Evolutionary conservation across 768 basidiomycete genomes (phyloP).

Genomic region (Leccinum sublutescens): DNA sequence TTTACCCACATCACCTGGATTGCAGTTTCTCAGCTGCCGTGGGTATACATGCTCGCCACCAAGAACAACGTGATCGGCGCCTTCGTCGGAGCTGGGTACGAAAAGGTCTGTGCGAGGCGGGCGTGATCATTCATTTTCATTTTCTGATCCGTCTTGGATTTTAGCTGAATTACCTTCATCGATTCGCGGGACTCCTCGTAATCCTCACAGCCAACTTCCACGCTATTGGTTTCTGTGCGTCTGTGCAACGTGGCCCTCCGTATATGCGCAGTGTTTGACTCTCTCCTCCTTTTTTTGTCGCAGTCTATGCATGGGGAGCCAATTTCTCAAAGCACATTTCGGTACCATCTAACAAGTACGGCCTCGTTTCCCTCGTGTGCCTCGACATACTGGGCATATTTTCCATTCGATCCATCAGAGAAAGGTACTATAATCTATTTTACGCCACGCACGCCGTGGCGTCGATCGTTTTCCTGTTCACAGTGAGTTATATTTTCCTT

Average conservation of each 20-base stretch:
- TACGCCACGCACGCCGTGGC: constrained; percentile 57
- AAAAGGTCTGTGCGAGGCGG: constrained; percentile 45
- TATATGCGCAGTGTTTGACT: neutral
- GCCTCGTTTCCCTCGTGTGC: constrained; percentile 50
- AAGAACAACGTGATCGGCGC: constrained; percentile 68
- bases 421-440: constrained; percentile 65
- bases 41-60: constrained; percentile 59
- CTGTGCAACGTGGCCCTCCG: neutral
- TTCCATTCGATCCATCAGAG: constrained; percentile 56
- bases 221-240: constrained; percentile 54
- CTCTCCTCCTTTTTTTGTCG: neutral
- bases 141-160: neutral
- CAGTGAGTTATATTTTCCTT: constrained; percentile 40
- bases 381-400: constrained; percentile 58
- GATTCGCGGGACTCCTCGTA: constrained; percentile 57
- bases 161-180: constrained; percentile 75
- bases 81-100: constrained; percentile 63
- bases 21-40: constrained; percentile 56
- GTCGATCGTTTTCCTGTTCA: constrained; percentile 53
- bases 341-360: constrained; percentile 42
- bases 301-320: constrained; percentile 62
- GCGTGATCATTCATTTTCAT: neutral
- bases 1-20: constrained; percentile 51
- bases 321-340: constrained; percentile 37
- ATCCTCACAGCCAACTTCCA: constrained; percentile 60